Evolutionary conservation across 306 rosid genomes (phyloP).

Genomic region (Gastrolobium villosum): DNA sequence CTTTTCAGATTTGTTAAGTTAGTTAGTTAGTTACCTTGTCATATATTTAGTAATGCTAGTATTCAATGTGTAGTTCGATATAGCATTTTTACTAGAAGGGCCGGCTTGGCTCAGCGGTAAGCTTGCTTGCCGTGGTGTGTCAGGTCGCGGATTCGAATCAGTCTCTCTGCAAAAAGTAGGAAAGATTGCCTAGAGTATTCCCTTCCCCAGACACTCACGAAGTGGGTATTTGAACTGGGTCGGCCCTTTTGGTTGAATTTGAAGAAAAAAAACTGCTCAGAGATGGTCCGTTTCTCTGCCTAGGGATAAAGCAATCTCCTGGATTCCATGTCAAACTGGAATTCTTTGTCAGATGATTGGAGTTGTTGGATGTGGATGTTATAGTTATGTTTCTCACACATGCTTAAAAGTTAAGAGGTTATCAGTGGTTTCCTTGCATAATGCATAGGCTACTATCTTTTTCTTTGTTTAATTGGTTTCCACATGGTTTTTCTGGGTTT

Average conservation of each 20-base stretch:
- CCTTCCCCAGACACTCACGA: too few relatives aligned
- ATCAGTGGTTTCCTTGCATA: constrained; percentile 37
- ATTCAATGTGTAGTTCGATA: constrained; percentile 27
- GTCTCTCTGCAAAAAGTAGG: too few relatives aligned
- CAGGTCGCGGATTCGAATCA: too few relatives aligned
- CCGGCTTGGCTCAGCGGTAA: too few relatives aligned
- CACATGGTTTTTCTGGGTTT: constrained; percentile 25
- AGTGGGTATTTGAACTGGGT: too few relatives aligned
- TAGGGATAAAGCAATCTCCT: background rate
- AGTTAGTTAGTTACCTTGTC: constrained; percentile 24
- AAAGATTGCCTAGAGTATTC: too few relatives aligned
- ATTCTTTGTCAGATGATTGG: constrained; percentile 30
- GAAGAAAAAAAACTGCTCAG: background rate
- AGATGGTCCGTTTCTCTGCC: background rate
- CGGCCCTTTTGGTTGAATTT: constrained; percentile 39
- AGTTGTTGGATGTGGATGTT: constrained; percentile 24
- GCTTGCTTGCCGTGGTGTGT: too few relatives aligned
- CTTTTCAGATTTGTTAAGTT: constrained; percentile 15
- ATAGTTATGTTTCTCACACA: background rate
- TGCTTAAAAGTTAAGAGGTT: constrained; percentile 18
- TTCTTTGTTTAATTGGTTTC: constrained; percentile 13
- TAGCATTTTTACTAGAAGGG: background rate
- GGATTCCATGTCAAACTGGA: constrained; percentile 17
- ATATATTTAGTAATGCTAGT: constrained; percentile 24
- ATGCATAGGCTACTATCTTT: background rate